Base-by-base conservation (phyloP, 495 filamentous ascomycete species). In the Lichina pygmaea region DNA sequence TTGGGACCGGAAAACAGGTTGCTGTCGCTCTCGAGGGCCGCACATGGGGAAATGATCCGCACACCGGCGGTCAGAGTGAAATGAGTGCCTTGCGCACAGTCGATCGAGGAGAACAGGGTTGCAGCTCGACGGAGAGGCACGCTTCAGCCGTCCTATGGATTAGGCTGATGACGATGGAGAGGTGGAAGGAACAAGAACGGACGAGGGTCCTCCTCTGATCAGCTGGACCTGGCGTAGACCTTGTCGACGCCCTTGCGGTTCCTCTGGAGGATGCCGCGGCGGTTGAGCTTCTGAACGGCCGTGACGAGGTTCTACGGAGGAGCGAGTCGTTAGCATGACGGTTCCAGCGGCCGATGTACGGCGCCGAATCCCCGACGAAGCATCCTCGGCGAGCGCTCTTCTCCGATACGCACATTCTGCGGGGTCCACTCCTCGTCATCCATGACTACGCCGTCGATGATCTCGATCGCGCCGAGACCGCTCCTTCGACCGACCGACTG, bases 341-440 rank as follows among this genome's bases (percentile, higher is more conserved):
- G 37, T 7, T 11, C 47, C 10, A 41, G 24, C 41, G 11, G 16
- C n/a, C 24, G 3, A 57, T 64, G 42, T 58, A 60, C 42, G 57
- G 56, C 52, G 55, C 60, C 32, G 52, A n/a, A n/a, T n/a, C n/a
- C n/a, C n/a, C n/a, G n/a, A n/a, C n/a, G n/a, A 58, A 41, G 47
- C 54, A 41, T 57, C 57, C 60, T 40, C 57, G 61, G 55, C 58
- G 48, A 51, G 59, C 54, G 46, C 55, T 58, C 53, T 57, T 60
- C 53, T 61, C 60, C 33, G 50, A 48, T 45, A 68, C 84, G 75
- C 67, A 92, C 86, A 62, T 92, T 95, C 45, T 91, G 79, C 44
- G 89, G 81, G 30, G 79, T 94, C 89, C 89, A 97, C 58, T 97
- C 89, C 60, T 97, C 86, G 50, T 93, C 85, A 0, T 83, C 79